These are phyloP conservation scores for Trichosporon coremiiforme DNA, from an alignment of 1,284 basidiomycete genomes.

Conservation along the genomic window DNA sequence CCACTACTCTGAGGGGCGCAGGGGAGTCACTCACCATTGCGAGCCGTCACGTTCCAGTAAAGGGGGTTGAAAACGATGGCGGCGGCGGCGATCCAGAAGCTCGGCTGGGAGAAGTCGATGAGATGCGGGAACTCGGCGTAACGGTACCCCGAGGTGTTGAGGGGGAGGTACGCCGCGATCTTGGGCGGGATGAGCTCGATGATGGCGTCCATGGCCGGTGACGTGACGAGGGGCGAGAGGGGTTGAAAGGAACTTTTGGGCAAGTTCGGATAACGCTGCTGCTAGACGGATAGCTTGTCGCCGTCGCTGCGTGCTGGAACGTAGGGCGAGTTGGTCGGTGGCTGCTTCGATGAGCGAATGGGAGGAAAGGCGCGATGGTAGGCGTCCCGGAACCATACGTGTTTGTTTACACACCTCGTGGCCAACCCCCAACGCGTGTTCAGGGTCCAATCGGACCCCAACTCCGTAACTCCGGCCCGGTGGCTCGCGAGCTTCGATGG, in stretches of 20 bases:
- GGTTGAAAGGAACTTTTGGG: background rate
- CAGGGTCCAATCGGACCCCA: background rate
- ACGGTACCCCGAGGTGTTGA: conserved; percentile 34
- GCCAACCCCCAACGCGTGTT: background rate
- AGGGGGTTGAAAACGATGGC: conserved; percentile 84
- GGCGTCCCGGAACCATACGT: conserved; percentile 12
- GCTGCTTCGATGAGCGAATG: background rate
- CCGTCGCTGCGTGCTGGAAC: background rate
- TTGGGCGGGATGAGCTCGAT: conserved; percentile 33
- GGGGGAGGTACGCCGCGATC: conserved; percentile 28
- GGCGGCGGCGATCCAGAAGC: conserved; percentile 66
- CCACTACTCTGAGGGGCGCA: background rate
- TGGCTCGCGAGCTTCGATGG: background rate
- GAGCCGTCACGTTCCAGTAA: conserved; percentile 94
- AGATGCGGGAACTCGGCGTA: conserved; percentile 39
- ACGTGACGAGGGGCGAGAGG: too few species aligned
- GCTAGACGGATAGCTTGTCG: background rate
- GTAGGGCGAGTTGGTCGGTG: background rate
- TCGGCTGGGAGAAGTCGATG: conserved; percentile 65
- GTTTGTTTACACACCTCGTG: conserved; percentile 20
- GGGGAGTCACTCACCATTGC: conserved; percentile 68
- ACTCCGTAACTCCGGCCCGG: conserved; percentile 14
- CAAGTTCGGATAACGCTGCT: background rate
- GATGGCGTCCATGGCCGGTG: conserved; percentile 27
- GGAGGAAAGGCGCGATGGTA: conserved; percentile 23